Evolutionary conservation across 2,329 filamentous ascomycete genomes (phyloP).

Genomic region (Fusarium pseudograminearum): DNA sequence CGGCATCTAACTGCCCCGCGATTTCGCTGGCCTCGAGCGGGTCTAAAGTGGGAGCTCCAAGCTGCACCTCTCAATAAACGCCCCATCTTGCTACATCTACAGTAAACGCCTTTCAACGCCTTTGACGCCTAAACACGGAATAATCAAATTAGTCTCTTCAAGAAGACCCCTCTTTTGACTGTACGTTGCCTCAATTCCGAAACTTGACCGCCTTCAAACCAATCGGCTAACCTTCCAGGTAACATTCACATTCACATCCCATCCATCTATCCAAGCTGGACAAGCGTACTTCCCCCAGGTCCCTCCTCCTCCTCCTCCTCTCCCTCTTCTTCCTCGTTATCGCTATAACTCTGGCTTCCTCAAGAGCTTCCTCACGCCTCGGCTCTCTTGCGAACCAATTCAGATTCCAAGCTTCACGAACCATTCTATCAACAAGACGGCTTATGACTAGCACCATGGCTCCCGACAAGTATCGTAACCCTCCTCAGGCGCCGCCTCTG

Average conservation of each 20-base stretch:
- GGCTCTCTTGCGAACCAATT: conserved; percentile 69
- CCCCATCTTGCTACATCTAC: conserved; percentile 35
- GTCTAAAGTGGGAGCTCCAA: conserved; percentile 35
- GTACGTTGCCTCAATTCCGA: conserved; percentile 16
- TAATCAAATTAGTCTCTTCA: conserved; percentile 16
- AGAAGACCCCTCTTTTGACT: conserved; percentile 41
- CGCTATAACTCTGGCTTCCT: conserved; percentile 75
- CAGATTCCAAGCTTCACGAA: conserved; percentile 53
- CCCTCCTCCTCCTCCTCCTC: conserved; percentile 55
- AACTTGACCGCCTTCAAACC: conserved; percentile 21
- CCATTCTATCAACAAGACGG: conserved; percentile 50
- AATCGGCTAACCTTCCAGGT: conserved; percentile 39
- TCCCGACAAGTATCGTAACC: conserved; percentile 74
- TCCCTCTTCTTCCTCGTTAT: conserved; percentile 68
- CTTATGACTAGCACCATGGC: conserved; percentile 71
- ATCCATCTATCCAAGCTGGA: conserved; percentile 46
- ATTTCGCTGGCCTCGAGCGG: conserved; percentile 32
- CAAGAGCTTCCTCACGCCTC: conserved; percentile 69
- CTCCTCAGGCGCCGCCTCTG: conserved; percentile 81
- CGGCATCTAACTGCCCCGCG: conserved; percentile 42
- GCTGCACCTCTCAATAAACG: conserved; percentile 30
- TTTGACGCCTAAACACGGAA: conserved; percentile 23
- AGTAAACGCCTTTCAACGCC: conserved; percentile 31
- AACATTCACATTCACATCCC: conserved; percentile 14
- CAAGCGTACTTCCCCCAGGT: conserved; percentile 44